phyloP scores from a whole-genome alignment of 2,329 filamentous ascomycete species.

The Paracamarosporium sp. region DNA sequence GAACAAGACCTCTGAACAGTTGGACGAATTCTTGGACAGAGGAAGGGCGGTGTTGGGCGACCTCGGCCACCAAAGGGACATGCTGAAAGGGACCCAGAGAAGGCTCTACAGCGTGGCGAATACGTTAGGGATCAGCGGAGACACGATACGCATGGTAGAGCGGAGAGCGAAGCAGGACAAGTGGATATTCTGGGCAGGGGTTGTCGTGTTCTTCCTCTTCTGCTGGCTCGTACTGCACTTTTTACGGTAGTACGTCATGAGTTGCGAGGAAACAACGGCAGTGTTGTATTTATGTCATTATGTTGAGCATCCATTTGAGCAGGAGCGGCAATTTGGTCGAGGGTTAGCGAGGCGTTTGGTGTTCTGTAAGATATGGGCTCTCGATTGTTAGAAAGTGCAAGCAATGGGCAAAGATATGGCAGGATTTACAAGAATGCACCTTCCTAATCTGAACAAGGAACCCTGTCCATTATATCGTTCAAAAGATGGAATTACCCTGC shows the following conservation, averaged over 20 bases:
- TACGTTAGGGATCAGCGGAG: conserved; percentile 89
- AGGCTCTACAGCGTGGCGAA: conserved; percentile 91
- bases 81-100: conserved; percentile 93
- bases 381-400: background rate
- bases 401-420: background rate
- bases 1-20: conserved; percentile 76
- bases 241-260: conserved; percentile 57
- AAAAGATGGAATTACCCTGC: too few species aligned
- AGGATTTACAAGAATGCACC: background rate
- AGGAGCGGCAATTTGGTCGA: background rate
- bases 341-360: conserved; percentile 27
- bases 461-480: too few species aligned
- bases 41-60: conserved; percentile 91
- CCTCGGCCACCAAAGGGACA: conserved; percentile 86
- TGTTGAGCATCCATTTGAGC: conserved; percentile 1
- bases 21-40: conserved; percentile 93
- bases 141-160: conserved; percentile 97
- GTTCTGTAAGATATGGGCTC: conserved; percentile 2
- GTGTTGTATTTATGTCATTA: conserved; percentile 18
- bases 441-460: background rate
- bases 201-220: conserved; percentile 85
- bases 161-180: conserved; percentile 91
- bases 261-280: background rate
- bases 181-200: conserved; percentile 94
- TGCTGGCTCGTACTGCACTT: conserved; percentile 91